Evolutionary conservation across 192 early-diverging fungal genomes (phyloP).

Genomic region (Gaertneriomyces semiglobifer): DNA sequence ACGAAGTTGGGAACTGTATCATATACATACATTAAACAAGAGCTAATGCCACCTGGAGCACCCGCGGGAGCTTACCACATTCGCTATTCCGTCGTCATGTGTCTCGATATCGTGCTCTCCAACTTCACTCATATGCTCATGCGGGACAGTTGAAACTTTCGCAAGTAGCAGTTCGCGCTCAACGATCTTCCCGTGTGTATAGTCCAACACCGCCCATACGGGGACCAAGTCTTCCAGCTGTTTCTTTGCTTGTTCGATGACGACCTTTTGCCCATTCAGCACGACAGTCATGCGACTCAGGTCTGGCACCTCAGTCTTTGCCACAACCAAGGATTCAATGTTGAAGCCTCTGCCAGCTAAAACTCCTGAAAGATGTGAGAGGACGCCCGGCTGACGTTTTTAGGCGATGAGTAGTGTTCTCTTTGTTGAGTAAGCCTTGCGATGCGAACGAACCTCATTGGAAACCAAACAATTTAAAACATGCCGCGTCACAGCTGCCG

Average conservation of each 20-base stretch:
- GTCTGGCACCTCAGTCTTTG: constrained; percentile 91
- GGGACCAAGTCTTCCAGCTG: constrained; percentile 97
- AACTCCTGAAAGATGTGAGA: constrained; percentile 55
- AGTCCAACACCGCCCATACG: constrained; percentile 97
- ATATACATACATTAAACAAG: too few relatives aligned
- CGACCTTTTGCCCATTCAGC: constrained; percentile 75
- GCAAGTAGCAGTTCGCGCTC: constrained; percentile 90
- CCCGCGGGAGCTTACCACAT: neutral
- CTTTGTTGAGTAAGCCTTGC: constrained; percentile 65
- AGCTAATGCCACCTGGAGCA: too few relatives aligned
- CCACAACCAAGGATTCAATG: constrained; percentile 95
- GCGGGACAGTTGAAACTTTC: constrained; percentile 79
- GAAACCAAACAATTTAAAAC: constrained; percentile 93
- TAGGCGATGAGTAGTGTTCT: neutral
- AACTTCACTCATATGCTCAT: constrained; percentile 32
- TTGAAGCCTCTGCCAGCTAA: constrained; percentile 94
- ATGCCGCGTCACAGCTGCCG: constrained; percentile 67
- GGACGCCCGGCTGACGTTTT: constrained; percentile 43
- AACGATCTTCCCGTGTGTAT: constrained; percentile 81
- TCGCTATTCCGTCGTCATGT: constrained; percentile 10
- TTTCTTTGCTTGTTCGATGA: constrained; percentile 87
- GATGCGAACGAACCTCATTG: constrained; percentile 69
- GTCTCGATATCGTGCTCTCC: constrained; percentile 26
- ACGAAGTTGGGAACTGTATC: neutral
- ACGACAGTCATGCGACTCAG: constrained; percentile 95